These are phyloP conservation scores for Ambrosia trifida DNA, from an alignment of 129 eudicot species.

Conservation along the genomic window DNA sequence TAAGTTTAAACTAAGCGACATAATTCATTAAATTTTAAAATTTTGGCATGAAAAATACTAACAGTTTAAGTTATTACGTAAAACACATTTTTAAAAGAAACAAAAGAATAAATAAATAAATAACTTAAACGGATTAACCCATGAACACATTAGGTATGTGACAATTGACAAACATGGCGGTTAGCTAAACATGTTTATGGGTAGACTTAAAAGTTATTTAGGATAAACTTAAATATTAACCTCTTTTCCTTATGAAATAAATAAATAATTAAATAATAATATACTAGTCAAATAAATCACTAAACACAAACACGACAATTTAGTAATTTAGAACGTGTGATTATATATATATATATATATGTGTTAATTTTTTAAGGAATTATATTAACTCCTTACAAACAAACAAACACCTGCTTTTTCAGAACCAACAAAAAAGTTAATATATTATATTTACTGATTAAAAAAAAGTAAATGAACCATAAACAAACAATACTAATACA, in stretches of 20 bases:
- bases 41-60: too few relatives aligned
- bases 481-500: not conserved
- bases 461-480: not conserved
- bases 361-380: not conserved
- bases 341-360: not conserved
- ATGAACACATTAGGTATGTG: too few relatives aligned
- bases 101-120: too few relatives aligned
- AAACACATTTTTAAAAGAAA: too few relatives aligned
- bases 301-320: not conserved
- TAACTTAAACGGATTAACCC: too few relatives aligned
- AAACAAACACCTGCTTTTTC: not conserved
- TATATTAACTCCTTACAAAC: not conserved
- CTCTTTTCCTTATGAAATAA: not conserved
- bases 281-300: not conserved
- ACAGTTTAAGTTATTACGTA: too few relatives aligned
- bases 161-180: not conserved
- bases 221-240: not conserved
- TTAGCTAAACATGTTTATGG: not conserved
- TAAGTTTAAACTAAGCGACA: too few relatives aligned
- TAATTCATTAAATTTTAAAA: too few relatives aligned
- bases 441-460: not conserved
- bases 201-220: not conserved
- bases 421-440: too few relatives aligned
- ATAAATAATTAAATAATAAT: not conserved
- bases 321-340: conserved; percentile 2